Evolutionary conservation across 768 basidiomycete species (phyloP).

Genomic region (Tulasnella sp.): DNA sequence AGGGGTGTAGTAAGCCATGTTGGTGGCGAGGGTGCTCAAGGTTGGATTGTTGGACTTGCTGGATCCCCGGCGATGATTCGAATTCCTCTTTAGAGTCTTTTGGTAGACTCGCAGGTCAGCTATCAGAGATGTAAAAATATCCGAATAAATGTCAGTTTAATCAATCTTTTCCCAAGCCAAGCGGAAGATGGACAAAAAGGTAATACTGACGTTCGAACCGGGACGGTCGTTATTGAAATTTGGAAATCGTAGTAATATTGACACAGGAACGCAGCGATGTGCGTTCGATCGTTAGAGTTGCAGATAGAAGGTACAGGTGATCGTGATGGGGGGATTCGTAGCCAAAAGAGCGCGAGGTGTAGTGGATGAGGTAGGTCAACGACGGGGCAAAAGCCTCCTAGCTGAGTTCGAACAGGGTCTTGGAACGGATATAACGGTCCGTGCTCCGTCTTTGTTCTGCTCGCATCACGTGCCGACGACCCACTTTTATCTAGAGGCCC

Average conservation of each 20-base stretch:
- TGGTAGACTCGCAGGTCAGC: neutral
- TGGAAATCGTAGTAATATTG: neutral
- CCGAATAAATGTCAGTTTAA: neutral
- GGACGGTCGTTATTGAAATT: constrained; percentile 24
- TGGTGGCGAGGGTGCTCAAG: neutral
- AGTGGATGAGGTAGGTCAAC: constrained; percentile 10
- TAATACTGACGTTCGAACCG: constrained; percentile 20
- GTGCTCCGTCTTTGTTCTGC: neutral
- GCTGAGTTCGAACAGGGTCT: constrained; percentile 10
- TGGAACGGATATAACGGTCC: neutral
- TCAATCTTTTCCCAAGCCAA: neutral
- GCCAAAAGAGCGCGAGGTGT: constrained; percentile 7
- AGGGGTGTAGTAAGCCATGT: neutral
- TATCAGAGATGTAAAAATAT: neutral
- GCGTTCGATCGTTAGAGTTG: constrained; percentile 16
- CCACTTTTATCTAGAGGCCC: neutral
- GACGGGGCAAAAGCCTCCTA: neutral
- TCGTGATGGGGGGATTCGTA: constrained; percentile 20
- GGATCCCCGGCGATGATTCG: neutral
- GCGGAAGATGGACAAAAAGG: neutral
- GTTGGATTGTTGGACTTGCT: constrained; percentile 1
- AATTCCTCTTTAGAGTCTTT: constrained; percentile 2
- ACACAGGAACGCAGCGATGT: constrained; percentile 3
- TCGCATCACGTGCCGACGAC: constrained; percentile 19
- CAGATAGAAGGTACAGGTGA: constrained; percentile 18